Evolutionary conservation across 345 rosid species (phyloP), one percentile per base, ranked within the genome.

Genomic region (Aegle marmelos): DNA sequence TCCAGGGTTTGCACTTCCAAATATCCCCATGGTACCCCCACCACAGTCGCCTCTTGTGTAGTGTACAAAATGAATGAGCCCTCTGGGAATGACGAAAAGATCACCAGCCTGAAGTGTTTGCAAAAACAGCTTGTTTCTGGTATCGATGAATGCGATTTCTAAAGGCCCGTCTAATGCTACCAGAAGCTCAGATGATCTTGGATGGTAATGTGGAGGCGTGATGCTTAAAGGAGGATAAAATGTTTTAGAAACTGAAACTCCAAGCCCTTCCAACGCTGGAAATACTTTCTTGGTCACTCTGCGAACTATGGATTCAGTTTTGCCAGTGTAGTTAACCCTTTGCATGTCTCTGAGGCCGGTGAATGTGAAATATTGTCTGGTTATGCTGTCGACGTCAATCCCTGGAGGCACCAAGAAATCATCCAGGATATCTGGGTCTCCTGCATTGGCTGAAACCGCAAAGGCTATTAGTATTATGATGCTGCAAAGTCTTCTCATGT

Each of bases 31-130:
- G 17, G 82, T 75, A 67, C 17, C 24, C 0, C 85, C 78, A 58
- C 61, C 48, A 39, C 69, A 58, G 68, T 81, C 73, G 2, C n/a
- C 41, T 19, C 48, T 10, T 21, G 30, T 48, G 56, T 85, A 82
- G 28, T 60, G 59, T 50, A 82, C 78, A 70, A 76, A 82, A 78
- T 82, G 83, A 22, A 74, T 76, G 30, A 85, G 80, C 9, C 87
- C 87, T 79, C 74, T 82, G 0, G 83, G 87, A 64, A 85, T 77
- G 57, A 82, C 73, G 41, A 85, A 79, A 53, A 74, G 79, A 30
- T 85, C 78, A 37, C 68, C 48, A 13, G 79, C 27, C 7, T 79
- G 74, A 48, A 79, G 81, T 1, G 81, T 79, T 61, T 77, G 79
- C n/a, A 41, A 31, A 39, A 67, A 77, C 19, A 82, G 70, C 69